Percentiles rank a stretch among this genome's conserved stretches.
These are phyloP conservation scores for Aspergillus ostianus DNA, from an alignment of 495 filamentous ascomycete genomes.

Conservation along the genomic window DNA sequence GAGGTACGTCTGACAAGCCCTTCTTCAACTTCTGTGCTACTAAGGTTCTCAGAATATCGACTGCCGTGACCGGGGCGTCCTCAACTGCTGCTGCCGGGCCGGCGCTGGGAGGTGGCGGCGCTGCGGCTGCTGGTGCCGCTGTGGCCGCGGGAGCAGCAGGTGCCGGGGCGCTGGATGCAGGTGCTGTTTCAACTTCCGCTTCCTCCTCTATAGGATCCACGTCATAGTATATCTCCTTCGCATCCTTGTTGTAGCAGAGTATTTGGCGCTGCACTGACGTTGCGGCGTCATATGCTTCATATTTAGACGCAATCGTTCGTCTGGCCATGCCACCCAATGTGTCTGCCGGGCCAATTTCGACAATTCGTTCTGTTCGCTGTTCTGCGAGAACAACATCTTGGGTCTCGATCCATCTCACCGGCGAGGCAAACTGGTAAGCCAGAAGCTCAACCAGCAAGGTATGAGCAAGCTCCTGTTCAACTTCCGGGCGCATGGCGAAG, in stretches of 20 bases:
- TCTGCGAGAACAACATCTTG: slow-evolving; percentile 98
- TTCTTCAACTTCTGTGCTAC: slow-evolving; percentile 99
- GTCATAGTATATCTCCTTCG: slow-evolving; percentile 99
- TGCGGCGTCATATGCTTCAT: slow-evolving; percentile 97
- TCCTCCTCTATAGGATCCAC: slow-evolving; percentile 95
- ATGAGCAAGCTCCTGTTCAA: slow-evolving; percentile 97
- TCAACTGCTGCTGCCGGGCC: slow-evolving; percentile 88
- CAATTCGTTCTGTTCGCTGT: slow-evolving; percentile 92
- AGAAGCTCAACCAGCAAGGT: slow-evolving; percentile 97
- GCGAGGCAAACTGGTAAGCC: slow-evolving; percentile 98
- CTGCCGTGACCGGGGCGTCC: slow-evolving; percentile 80
- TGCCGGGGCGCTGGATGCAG: slow-evolving; percentile 33
- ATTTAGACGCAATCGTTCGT: slow-evolving; percentile 92
- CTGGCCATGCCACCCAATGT: slow-evolving; percentile 99
- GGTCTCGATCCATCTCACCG: slow-evolving; percentile 98
- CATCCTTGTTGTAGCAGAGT: slow-evolving; percentile 98
- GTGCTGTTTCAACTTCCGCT: slow-evolving; percentile 55
- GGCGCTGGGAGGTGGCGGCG: slow-evolving; percentile 64
- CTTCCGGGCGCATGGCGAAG: slow-evolving; percentile 87
- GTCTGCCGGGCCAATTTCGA: slow-evolving; percentile 96
- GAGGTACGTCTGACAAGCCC: slow-evolving; percentile 77
- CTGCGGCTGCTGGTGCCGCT: slow-evolving; percentile 51
- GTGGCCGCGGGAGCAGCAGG: slow-evolving; percentile 38
- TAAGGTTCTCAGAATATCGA: slow-evolving; percentile 84
- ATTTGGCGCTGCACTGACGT: slow-evolving; percentile 95